Percentiles rank a stretch among this genome's conserved stretches.
phyloP scores from a whole-genome alignment of 1,284 basidiomycete species.

The Trichosporon sp. region DNA sequence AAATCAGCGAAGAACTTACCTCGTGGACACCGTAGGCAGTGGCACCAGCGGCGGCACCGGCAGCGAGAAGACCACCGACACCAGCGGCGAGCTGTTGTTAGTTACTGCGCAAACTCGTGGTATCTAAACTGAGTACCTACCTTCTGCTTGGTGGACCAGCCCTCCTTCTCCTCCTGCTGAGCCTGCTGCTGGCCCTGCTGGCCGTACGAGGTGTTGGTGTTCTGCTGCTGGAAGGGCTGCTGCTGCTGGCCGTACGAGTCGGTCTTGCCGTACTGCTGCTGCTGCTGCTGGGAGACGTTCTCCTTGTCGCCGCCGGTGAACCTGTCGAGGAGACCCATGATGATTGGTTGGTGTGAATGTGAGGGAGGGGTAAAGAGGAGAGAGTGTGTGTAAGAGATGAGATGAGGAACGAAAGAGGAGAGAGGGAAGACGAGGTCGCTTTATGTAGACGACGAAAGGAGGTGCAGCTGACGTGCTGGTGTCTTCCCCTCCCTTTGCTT shows the following conservation, averaged over 20 bases:
- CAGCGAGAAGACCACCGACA: conserved; percentile 10
- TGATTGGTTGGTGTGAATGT: background rate
- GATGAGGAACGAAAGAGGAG: background rate
- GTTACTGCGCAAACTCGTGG: background rate
- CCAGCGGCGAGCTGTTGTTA: conserved; percentile 5
- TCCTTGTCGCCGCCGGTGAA: conserved; percentile 19
- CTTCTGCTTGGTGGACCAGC: conserved; percentile 18
- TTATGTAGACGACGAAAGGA: background rate
- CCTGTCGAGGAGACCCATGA: conserved; percentile 14
- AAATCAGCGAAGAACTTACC: background rate
- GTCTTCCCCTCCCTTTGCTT: background rate
- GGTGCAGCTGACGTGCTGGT: background rate
- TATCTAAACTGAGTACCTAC: background rate
- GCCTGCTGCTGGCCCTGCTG: conserved; percentile 17
- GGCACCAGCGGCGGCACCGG: conserved; percentile 10
- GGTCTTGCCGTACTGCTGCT: conserved; percentile 10
- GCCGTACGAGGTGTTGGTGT: conserved; percentile 18
- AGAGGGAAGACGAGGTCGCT: background rate
- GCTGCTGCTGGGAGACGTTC: conserved; percentile 16
- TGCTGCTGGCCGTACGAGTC: conserved; percentile 9
- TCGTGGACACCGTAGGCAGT: conserved; percentile 14
- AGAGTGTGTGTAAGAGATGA: background rate
- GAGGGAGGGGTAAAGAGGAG: background rate
- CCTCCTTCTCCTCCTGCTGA: conserved; percentile 17
- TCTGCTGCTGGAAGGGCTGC: conserved; percentile 13